phyloP scores from a whole-genome alignment of 2,329 filamentous ascomycete genomes.

The Didymella exigua region DNA sequence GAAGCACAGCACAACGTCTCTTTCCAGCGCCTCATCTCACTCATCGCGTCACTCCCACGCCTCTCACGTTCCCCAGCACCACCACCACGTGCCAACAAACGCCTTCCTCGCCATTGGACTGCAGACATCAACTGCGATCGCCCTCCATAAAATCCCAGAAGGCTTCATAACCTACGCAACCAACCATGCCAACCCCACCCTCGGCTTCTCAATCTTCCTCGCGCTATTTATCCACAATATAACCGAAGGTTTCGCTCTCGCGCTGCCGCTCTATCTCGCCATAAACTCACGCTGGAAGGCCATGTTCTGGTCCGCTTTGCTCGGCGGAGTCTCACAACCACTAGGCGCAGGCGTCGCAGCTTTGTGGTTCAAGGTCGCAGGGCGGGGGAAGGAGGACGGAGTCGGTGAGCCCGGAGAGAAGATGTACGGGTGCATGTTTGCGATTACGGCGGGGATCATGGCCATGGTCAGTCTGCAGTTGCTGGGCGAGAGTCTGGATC shows the following conservation, averaged over 20 bases:
- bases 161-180: constrained; percentile 91
- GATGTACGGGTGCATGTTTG: constrained; percentile 82
- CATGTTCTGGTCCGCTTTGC: constrained; percentile 79
- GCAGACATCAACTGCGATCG: constrained; percentile 93
- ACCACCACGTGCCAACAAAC: constrained; percentile 94
- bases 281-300: constrained; percentile 79
- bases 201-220: constrained; percentile 92
- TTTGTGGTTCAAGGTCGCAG: constrained; percentile 80
- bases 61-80: constrained; percentile 63
- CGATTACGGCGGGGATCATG: constrained; percentile 92
- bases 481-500: constrained; percentile 80
- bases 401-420: constrained; percentile 58
- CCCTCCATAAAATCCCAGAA: constrained; percentile 92
- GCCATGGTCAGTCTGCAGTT: constrained; percentile 88
- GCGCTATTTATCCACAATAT: constrained; percentile 98
- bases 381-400: constrained; percentile 52
- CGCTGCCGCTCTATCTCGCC: constrained; percentile 89
- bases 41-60: constrained; percentile 23
- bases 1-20: constrained; percentile 13
- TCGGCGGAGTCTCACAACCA: constrained; percentile 88
- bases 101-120: constrained; percentile 94
- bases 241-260: constrained; percentile 94
- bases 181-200: constrained; percentile 88
- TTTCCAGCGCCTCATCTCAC: constrained; percentile 15
- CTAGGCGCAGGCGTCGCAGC: constrained; percentile 83